Evolutionary conservation across 2,329 filamentous ascomycete species (phyloP), one percentile per base, ranked within the genome.

Genomic region (Fusarium sp.): DNA sequence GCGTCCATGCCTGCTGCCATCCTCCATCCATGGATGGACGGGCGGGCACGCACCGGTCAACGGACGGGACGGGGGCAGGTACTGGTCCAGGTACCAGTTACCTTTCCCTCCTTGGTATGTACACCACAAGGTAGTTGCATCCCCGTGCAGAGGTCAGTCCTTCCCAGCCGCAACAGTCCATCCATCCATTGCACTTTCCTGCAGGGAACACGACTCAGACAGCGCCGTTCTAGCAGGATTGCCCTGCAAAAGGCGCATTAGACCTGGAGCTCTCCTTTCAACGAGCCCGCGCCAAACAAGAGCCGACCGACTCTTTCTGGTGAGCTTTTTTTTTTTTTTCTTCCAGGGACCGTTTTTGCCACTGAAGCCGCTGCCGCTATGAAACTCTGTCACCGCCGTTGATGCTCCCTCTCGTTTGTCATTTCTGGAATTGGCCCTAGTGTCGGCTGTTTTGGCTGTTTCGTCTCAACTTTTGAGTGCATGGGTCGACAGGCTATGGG

Each of bases 141-240:
- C 25, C 25, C 25, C 25, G n/a, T 52, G 47, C 29, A 50, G 45
- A 50, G 25, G 45, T n/a, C 9, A 29, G 25, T 27, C 62, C 20
- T 59, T 40, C 50, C 54, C 38, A 58, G 45, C 54, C 40, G 40
- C 58, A 42, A 36, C 42, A 50, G 68, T 52, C 47, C 47, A 52
- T 31, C 47, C 47, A 45, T 52, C 25, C 59, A 66, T 50, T 63
- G 54, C 47, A 62, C 66, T 56, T 71, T 56, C 63, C 50, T 61
- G 56, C 72, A 75, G 66, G 74, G 66, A 66, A 67, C 74, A 77
- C 76, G 76, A 78, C 76, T 78, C 76, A 75, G 74, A 68, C 50
- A 59, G 40, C 60, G 61, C 69, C 45, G 57, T 65, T 57, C 58
- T 70, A 52, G 64, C 68, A 75, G 59, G 70, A 65, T 75, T 73